Percentiles rank a stretch among this genome's conserved stretches.
Evolutionary conservation across 2,329 filamentous ascomycete species (phyloP).

Genomic region (Paracoccidioides lutzii): DNA sequence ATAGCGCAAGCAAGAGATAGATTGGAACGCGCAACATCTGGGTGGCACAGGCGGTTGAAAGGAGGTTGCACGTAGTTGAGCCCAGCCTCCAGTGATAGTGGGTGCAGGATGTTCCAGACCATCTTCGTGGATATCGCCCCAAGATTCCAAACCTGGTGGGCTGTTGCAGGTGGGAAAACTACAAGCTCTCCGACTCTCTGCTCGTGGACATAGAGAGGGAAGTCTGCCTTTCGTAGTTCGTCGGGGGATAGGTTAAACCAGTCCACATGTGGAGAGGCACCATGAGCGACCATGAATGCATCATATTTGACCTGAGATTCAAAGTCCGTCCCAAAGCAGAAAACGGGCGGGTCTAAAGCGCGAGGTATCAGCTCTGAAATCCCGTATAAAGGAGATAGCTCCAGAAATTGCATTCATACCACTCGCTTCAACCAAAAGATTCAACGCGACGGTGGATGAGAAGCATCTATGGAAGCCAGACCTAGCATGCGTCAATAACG

Average conservation of each 20-base stretch:
- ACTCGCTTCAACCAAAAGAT: conserved; percentile 22
- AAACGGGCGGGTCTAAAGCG: conserved; percentile 13
- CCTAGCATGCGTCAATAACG: conserved; percentile 9
- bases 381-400: neutral
- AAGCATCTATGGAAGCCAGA: conserved; percentile 27
- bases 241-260: conserved; percentile 21
- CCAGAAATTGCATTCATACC: conserved; percentile 10
- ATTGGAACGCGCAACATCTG: conserved; percentile 22
- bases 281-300: conserved; percentile 21
- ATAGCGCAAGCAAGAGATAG: conserved; percentile 20
- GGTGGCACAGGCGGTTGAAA: conserved; percentile 24
- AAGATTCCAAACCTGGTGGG: conserved; percentile 27
- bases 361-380: neutral
- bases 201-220: conserved; percentile 24
- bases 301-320: conserved; percentile 23
- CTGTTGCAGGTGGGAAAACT: conserved; percentile 25
- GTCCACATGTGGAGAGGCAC: conserved; percentile 24
- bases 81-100: conserved; percentile 22
- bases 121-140: conserved; percentile 23
- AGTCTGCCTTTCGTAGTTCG: conserved; percentile 21
- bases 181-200: conserved; percentile 24
- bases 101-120: conserved; percentile 27
- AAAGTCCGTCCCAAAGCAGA: conserved; percentile 26
- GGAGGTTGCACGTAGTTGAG: conserved; percentile 24
- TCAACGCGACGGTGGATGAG: conserved; percentile 25